These are phyloP conservation scores for Haematococcus lacustris DNA, from an alignment of 139 green algal genomes.

Conservation along the genomic window DNA sequence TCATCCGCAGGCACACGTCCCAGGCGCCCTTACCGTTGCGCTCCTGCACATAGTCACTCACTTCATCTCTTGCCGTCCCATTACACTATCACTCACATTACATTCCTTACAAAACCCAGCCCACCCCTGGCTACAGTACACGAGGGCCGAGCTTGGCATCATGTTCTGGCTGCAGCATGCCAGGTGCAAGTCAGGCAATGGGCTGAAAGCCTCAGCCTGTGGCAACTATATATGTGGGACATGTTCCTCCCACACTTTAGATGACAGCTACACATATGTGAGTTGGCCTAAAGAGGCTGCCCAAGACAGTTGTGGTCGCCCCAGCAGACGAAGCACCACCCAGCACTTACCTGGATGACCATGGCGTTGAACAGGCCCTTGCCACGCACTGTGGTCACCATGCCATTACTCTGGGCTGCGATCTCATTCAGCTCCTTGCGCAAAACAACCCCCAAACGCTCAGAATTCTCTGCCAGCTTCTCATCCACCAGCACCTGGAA, in stretches of 20 bases:
- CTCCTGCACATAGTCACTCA: slow-evolving; percentile 18
- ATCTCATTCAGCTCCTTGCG: slow-evolving; percentile 47
- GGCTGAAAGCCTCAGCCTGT: too few species aligned
- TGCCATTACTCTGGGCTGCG: slow-evolving; percentile 1
- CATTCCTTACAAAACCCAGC: not conserved
- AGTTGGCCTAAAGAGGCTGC: too few species aligned
- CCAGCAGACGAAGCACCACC: too few species aligned
- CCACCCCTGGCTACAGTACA: not conserved
- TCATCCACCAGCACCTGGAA: slow-evolving; percentile 90
- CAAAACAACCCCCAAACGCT: slow-evolving; percentile 39
- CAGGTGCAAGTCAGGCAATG: too few species aligned
- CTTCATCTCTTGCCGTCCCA: too few species aligned
- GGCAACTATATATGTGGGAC: too few species aligned
- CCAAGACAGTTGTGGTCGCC: too few species aligned
- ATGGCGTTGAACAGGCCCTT: slow-evolving; percentile 84
- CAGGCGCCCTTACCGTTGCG: slow-evolving; percentile 56
- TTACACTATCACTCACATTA: not conserved
- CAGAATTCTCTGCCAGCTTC: slow-evolving; percentile 74
- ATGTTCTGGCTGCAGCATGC: too few species aligned
- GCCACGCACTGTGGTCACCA: slow-evolving; percentile 57
- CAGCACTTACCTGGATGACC: slow-evolving; percentile 62
- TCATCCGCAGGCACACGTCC: slow-evolving; percentile 85
- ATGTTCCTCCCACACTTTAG: too few species aligned
- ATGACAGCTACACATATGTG: too few species aligned
- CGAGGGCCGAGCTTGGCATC: not conserved